These are phyloP conservation scores for Ceratocystis colombiana DNA, from an alignment of 2,329 filamentous ascomycete species.

Conservation along the genomic window DNA sequence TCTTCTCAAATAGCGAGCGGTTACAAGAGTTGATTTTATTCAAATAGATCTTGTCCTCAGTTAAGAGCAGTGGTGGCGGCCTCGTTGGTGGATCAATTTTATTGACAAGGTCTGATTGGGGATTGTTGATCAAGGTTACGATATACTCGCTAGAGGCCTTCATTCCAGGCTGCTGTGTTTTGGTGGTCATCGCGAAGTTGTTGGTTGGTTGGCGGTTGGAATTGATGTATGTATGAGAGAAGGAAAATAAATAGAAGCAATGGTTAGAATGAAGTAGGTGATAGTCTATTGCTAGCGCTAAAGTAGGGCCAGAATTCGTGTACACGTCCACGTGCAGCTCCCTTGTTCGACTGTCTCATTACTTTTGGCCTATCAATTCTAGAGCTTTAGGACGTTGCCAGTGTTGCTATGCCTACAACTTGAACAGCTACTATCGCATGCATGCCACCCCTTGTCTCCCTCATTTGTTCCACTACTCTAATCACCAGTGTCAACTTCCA, in stretches of 20 bases:
- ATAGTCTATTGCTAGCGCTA: background rate
- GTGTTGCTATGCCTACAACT: background rate
- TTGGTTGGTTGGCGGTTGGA: background rate
- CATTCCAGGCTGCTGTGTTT: background rate
- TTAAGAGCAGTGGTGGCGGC: background rate
- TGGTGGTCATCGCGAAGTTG: background rate
- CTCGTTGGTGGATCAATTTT: background rate
- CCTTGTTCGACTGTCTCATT: background rate
- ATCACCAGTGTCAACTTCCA: conserved; percentile 53
- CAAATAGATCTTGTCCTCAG: conserved; percentile 36
- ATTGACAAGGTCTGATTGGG: background rate
- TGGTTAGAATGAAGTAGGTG: too few species aligned
- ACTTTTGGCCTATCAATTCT: background rate
- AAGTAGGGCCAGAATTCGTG: background rate
- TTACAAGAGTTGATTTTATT: conserved; percentile 37
- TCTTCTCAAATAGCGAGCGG: conserved; percentile 48
- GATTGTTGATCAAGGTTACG: background rate
- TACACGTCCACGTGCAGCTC: background rate
- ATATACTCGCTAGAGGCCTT: background rate
- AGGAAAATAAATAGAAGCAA: background rate
- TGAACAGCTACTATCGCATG: too few species aligned
- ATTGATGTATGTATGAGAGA: background rate
- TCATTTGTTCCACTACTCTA: conserved; percentile 31
- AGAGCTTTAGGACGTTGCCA: background rate
- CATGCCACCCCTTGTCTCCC: too few species aligned